A percentile compares a stretch with the other conserved stretches of the same genome.
Evolutionary conservation across 73 alveolate genomes (phyloP).

Genomic region (Paramecium primaurelia): DNA sequence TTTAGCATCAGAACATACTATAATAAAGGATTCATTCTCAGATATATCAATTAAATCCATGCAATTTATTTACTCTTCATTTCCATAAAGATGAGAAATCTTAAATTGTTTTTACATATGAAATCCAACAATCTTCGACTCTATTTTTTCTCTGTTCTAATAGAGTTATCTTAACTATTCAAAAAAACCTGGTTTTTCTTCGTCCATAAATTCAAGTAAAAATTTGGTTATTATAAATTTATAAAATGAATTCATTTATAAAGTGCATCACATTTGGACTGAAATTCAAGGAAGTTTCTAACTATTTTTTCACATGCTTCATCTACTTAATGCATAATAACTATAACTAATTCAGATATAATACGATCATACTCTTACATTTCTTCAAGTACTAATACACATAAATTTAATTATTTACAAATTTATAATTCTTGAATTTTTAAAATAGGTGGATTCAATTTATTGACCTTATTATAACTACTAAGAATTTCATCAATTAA

Average conservation of each 20-base stretch:
- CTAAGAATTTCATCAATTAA: background rate
- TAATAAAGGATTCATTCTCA: background rate
- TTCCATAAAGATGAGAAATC: background rate
- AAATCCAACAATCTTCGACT: background rate
- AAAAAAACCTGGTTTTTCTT: background rate
- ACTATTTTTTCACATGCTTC: background rate
- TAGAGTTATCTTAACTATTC: background rate
- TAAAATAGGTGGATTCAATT: background rate
- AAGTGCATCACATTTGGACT: background rate
- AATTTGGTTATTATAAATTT: background rate
- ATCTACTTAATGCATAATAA: background rate
- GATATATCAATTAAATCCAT: background rate
- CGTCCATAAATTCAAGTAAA: background rate
- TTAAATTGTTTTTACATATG: background rate
- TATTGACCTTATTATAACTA: background rate
- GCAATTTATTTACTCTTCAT: background rate
- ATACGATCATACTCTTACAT: background rate
- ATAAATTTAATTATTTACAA: background rate
- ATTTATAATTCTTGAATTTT: slow-evolving; percentile 9
- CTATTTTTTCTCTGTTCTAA: background rate
- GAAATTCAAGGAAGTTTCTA: background rate
- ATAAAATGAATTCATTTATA: background rate
- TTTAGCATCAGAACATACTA: background rate
- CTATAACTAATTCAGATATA: slow-evolving; percentile 8
- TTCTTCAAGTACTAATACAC: background rate